Conservation (phyloP, 176 grass and related monocot genomes). For the Saccharum spontaneum region DNA sequence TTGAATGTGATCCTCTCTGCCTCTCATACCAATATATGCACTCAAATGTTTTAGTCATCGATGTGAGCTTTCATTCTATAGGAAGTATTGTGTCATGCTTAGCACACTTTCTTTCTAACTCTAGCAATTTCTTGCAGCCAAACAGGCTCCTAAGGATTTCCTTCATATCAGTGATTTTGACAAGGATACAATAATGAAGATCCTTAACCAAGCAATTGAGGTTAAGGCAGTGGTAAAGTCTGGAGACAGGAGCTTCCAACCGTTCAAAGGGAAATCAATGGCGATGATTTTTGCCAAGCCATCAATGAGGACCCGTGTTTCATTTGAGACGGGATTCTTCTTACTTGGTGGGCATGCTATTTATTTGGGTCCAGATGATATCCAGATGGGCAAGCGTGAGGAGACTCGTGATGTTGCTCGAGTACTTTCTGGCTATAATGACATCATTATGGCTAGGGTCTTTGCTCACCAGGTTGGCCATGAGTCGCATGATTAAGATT, state of each 20-base stretch:
- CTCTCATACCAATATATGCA: neutral
- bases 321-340: constrained; percentile 95
- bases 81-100: neutral
- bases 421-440: constrained; percentile 92
- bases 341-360: constrained; percentile 93
- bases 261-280: constrained; percentile 95
- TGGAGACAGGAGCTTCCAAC: constrained; percentile 84
- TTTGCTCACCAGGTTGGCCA: constrained; percentile 73
- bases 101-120: neutral
- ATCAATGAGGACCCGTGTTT: constrained; percentile 96
- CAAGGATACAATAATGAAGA: constrained; percentile 85
- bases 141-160: constrained; percentile 75
- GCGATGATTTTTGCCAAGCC: constrained; percentile 99
- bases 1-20: neutral
- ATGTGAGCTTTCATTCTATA: neutral
- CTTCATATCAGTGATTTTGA: constrained; percentile 93
- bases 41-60: neutral
- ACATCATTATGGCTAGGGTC: constrained; percentile 94
- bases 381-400: constrained; percentile 98
- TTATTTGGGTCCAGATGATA: constrained; percentile 93
- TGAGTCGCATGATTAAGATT: constrained; percentile 14
- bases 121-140: constrained; percentile 40
- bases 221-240: constrained; percentile 84
- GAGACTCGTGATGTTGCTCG: constrained; percentile 96
- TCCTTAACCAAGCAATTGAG: constrained; percentile 76